Evolutionary conservation across 2,329 filamentous ascomycete genomes (phyloP), one percentile per base, ranked within the genome.

Genomic region (Beauveria rudraprayagi): DNA sequence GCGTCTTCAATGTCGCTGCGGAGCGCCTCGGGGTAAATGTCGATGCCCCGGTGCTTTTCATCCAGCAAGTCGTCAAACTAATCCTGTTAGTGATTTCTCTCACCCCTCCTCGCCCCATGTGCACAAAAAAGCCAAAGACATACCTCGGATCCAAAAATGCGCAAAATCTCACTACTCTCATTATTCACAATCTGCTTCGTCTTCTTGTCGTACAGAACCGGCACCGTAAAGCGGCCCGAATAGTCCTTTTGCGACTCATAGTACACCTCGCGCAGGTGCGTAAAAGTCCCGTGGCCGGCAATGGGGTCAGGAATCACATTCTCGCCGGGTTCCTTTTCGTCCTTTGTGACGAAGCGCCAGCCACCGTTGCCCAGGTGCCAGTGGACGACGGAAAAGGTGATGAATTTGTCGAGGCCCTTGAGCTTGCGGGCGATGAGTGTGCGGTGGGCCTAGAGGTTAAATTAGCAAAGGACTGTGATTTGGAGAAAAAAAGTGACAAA

Each of bases 151-250:
- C 90, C 90, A 64, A 97, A 79, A 90, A 96, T 96, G 70, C 92
- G 87, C 72, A 96, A 86, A 71, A 97, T 96, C 77, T 97, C 92
- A 66, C 87, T 87, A 73, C 89, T 91, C 81, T 96, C 92, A 67
- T 97, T 97, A 83, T 83, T 94, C 64, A 96, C 92, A 69, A 96
- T 95, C 40, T 78, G 83, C 68, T 86, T 82, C 57, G 78, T 76
- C 77, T 88, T 86, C 76, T 85, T 91, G 75, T 96, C 91, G 76
- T 89, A 95, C 60, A 97, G 80, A 3, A 91, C 88, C 0, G 92
- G 92, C 17, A 97, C 92, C 0, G 92, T 96, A 73, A 92, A 96
- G 14, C 92, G 84, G 1, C 89, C 92, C 2, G 77, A 72, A 69
- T 93, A 97, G 60, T 88, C 77, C 1, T 84, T 80, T 67, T 93